Evolutionary conservation across 352 stramenopile species (phyloP), one percentile per base, ranked within the genome.

Genomic region (Plasmopara muralis): DNA sequence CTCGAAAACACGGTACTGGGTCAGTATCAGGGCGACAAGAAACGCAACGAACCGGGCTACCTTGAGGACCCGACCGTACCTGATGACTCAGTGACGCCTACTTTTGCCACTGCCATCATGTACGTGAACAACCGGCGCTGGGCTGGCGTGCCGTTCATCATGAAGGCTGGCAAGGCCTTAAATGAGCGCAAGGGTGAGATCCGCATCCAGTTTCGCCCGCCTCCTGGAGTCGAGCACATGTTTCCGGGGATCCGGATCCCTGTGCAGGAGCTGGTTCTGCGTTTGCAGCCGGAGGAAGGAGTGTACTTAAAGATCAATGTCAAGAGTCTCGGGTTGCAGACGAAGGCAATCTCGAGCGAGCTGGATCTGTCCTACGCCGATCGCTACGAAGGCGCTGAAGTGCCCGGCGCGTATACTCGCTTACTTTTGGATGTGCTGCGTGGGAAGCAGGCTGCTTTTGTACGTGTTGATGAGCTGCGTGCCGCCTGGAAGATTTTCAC

Each of bases 401-500:
- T 97, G 56, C 96, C 96, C 2, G 96, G 98, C 67, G 95, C 97
- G 14, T 99, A 99, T 75, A 98, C 96, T 37, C 79, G 96, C 6
- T 72, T 99, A 9, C 95, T 99, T 35, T 77, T 99, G 25, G 95
- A 99, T 62, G 96, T 99, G 44, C 73, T 99, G 41, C 85, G 93
- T 43, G 96, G 95, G 51, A 91, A 98, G 53, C 89, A 95, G 52
- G 87, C 89, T 8, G 88, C 83, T n/a, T 99, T 99, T 72, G 96
- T 99, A 39, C 83, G 96, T 20, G 87, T 95, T 52, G 97, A 99
- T 62, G 97, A 99, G 75, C 74, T 99, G 35, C 76, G 86, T 35
- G 81, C 89, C 6, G 83, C 90, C 42, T 99, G 97, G 96, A 89
- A 97, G 64, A 97, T 99, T 47, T 99, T 99, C 64, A 98, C 96